These are phyloP conservation scores for Tylopilus sp. DNA, from an alignment of 1,284 basidiomycete species.

Conservation along the genomic window DNA sequence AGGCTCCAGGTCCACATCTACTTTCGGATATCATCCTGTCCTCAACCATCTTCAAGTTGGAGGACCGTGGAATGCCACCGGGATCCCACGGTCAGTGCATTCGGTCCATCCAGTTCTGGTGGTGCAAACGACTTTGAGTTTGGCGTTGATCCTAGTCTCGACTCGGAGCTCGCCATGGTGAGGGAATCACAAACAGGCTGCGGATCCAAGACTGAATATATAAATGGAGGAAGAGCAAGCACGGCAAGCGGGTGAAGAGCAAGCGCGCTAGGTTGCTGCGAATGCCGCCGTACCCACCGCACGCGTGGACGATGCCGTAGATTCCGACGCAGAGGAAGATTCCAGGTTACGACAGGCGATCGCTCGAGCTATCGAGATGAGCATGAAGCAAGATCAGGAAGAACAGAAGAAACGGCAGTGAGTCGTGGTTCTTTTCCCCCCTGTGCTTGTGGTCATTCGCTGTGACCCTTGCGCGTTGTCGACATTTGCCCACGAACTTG, in stretches of 20 bases:
- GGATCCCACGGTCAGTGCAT: slow-evolving; percentile 52
- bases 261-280: slow-evolving; percentile 33
- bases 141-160: slow-evolving; percentile 90
- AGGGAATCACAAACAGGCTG: slow-evolving; percentile 8
- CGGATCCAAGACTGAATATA: slow-evolving; percentile 45
- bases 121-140: slow-evolving; percentile 72
- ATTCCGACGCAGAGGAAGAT: slow-evolving; percentile 60
- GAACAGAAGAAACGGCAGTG: slow-evolving; percentile 34
- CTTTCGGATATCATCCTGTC: slow-evolving; percentile 82
- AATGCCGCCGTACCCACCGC: slow-evolving; percentile 28
- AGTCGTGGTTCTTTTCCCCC: not conserved
- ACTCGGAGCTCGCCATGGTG: slow-evolving; percentile 97
- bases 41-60: slow-evolving; percentile 81
- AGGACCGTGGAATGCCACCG: slow-evolving; percentile 71
- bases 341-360: slow-evolving; percentile 63
- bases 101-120: slow-evolving; percentile 45
- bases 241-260: slow-evolving; percentile 67
- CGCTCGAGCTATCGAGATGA: slow-evolving; percentile 56
- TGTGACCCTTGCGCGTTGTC: slow-evolving; percentile 1
- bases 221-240: slow-evolving; percentile 97
- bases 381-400: slow-evolving; percentile 47
- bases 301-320: slow-evolving; percentile 33
- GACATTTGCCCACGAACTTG: not conserved
- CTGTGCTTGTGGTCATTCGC: not conserved
- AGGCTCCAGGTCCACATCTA: slow-evolving; percentile 73